These are phyloP conservation scores for Delitschia confertaspora DNA, from an alignment of 495 filamentous ascomycete species.

Conservation along the genomic window DNA sequence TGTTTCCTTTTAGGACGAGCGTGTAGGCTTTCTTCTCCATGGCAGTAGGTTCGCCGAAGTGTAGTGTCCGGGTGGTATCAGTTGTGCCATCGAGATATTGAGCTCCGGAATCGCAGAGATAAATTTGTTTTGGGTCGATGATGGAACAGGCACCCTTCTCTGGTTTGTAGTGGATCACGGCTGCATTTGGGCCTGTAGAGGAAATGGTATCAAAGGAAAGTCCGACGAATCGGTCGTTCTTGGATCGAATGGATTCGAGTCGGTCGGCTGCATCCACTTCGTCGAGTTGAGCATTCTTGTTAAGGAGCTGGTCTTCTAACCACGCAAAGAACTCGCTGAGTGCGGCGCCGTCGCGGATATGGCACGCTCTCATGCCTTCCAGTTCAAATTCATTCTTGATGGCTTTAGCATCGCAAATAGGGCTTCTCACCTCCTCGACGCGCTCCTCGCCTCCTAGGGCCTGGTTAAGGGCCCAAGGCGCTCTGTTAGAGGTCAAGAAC, in stretches of 20 bases:
- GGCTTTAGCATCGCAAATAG: constrained; percentile 90
- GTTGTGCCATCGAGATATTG: constrained; percentile 96
- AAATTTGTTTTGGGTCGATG: constrained; percentile 81
- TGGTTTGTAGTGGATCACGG: constrained; percentile 95
- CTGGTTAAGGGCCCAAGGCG: constrained; percentile 87
- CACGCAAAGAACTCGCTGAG: constrained; percentile 91
- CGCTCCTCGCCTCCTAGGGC: constrained; percentile 80
- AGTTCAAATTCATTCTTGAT: constrained; percentile 90
- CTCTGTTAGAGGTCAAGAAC: constrained; percentile 78
- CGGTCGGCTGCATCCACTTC: constrained; percentile 89
- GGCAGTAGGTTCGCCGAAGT: constrained; percentile 78
- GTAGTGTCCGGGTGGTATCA: constrained; percentile 87
- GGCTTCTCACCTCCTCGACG: constrained; percentile 80
- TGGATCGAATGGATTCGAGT: constrained; percentile 70
- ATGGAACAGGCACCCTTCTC: constrained; percentile 70
- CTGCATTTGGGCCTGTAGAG: constrained; percentile 88
- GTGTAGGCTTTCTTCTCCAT: constrained; percentile 90
- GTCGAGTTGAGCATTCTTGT: constrained; percentile 64
- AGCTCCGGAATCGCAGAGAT: constrained; percentile 93
- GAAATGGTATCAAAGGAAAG: constrained; percentile 96
- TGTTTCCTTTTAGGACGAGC: constrained; percentile 91
- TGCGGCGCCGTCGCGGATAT: constrained; percentile 89
- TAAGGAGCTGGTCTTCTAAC: constrained; percentile 79
- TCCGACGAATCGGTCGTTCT: constrained; percentile 77
- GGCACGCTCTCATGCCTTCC: constrained; percentile 87